Base-by-base conservation (phyloP, 2,329 filamentous ascomycete species). In the Neofusicoccum kwambonambiense region DNA sequence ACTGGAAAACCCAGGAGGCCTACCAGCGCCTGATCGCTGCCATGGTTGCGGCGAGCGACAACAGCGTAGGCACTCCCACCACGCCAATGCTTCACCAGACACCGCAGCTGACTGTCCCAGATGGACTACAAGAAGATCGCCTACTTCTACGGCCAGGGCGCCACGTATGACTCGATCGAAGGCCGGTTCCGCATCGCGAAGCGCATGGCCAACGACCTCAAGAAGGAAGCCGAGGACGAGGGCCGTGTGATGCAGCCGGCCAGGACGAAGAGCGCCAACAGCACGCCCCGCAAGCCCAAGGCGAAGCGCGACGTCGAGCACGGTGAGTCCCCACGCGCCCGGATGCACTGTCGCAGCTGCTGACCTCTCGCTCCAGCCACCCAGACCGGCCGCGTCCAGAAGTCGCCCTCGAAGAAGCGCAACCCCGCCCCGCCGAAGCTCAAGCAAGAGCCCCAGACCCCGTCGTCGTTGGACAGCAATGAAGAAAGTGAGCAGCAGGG, bases 81-180 rank as follows among this genome's bases (percentile, higher is more conserved):
- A n/a, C 39, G 5, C 3, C 11, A 8, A 31, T 37, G 35, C 45
- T 11, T 4, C 15, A 3, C 5, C 52, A 47, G 19, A 2, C 35
- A 41, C 22, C 61, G 31, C 22, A 56, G 3, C 44, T 17, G 7
- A 39, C 27, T 15, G 27, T 5, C 5, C 2, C 47, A 85, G 83
- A 74, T 83, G 22, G 77, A 84, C 64, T 78, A 79, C 68, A 70
- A 69, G 1, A 71, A 74, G 3, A 78, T 83, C 27, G 82, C 82
- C 0, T 68, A 70, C 2, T 71, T 81, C 60, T 85, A 80, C 67
- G 81, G 80, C 1, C 68, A 76, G 7, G 79, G 77, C 0, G 79
- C 80, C 0, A 83, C 79, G 0, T 83, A 82, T 71, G 75, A 83
- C 66, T 73, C 82, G 0, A 77, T 85, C 27, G 79, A 84, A 66